Conservation (phyloP, 352 stramenopile genomes). For the Phytopythium sindhum region DNA sequence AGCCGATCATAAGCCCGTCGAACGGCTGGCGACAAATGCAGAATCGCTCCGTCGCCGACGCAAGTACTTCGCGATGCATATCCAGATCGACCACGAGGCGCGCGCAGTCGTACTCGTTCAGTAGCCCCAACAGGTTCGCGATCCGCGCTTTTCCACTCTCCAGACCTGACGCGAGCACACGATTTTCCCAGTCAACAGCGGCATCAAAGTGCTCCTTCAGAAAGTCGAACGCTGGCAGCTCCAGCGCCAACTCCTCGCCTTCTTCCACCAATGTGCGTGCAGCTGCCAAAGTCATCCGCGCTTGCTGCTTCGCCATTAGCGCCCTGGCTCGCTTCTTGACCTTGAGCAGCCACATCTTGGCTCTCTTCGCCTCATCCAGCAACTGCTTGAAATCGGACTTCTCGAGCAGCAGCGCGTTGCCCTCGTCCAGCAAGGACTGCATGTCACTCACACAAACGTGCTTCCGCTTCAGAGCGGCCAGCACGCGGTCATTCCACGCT, state of each 20-base stretch:
- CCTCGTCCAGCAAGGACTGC: conserved; percentile 53
- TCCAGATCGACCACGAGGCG: conserved; percentile 81
- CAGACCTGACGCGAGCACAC: conserved; percentile 70
- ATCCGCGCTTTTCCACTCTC: conserved; percentile 79
- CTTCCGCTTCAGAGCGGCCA: conserved; percentile 58
- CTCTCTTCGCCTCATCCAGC: conserved; percentile 78
- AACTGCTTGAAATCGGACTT: conserved; percentile 75
- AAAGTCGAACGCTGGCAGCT: conserved; percentile 67
- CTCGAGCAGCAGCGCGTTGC: conserved; percentile 57
- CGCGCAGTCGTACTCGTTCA: conserved; percentile 81
- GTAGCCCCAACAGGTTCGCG: conserved; percentile 51
- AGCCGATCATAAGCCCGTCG: conserved; percentile 89
- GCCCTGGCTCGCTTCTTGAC: conserved; percentile 78
- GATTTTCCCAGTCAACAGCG: conserved; percentile 77
- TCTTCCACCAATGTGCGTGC: conserved; percentile 76
- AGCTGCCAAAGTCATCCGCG: conserved; percentile 53
- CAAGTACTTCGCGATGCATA: conserved; percentile 87
- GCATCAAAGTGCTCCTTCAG: conserved; percentile 79
- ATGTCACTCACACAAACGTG: conserved; percentile 52
- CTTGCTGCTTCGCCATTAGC: conserved; percentile 67
- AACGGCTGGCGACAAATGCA: conserved; percentile 90
- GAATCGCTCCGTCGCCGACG: conserved; percentile 90
- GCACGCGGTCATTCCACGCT: conserved; percentile 56
- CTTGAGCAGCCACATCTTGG: conserved; percentile 79
- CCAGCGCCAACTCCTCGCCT: conserved; percentile 73